Percentiles rank a stretch among this genome's conserved stretches.
Evolutionary conservation across 2,329 filamentous ascomycete genomes (phyloP).

Genomic region (Fusarium xylarioides): DNA sequence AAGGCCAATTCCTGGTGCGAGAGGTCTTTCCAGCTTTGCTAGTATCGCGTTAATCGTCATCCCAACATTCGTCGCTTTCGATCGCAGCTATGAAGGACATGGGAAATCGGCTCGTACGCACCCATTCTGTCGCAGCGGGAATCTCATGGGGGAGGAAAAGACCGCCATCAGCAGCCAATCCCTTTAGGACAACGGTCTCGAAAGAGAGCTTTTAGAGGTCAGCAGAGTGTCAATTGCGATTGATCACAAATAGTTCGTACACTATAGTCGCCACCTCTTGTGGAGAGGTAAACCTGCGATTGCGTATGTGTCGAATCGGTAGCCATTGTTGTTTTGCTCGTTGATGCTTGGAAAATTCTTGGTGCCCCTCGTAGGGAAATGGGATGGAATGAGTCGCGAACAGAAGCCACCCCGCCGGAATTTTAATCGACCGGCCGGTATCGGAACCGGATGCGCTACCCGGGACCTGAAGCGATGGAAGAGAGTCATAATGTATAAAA

Average conservation of each 20-base stretch:
- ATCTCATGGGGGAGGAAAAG: slow-evolving; percentile 87
- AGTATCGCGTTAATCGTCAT: background rate
- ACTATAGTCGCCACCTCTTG: slow-evolving; percentile 42
- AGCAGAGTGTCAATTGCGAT: background rate
- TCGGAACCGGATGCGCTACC: slow-evolving; percentile 2
- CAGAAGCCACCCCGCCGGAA: slow-evolving; percentile 31
- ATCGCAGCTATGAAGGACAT: rapidly evolving
- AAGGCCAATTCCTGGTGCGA: slow-evolving; percentile 84
- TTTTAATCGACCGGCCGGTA: slow-evolving; percentile 31
- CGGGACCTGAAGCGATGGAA: background rate
- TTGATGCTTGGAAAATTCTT: slow-evolving; percentile 31
- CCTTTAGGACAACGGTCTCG: slow-evolving; percentile 87
- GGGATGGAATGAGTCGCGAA: slow-evolving; percentile 15
- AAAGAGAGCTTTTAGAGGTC: slow-evolving; percentile 72
- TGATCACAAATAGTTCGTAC: background rate
- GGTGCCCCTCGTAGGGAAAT: slow-evolving; percentile 23
- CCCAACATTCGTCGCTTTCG: background rate
- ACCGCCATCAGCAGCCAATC: slow-evolving; percentile 82
- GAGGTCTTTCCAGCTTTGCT: slow-evolving; percentile 78
- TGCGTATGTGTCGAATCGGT: slow-evolving; percentile 36
- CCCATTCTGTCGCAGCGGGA: slow-evolving; percentile 70
- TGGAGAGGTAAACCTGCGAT: slow-evolving; percentile 43
- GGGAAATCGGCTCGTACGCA: slow-evolving; percentile 23
- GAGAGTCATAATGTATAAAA: background rate
- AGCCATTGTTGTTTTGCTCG: slow-evolving; percentile 30